Evolutionary conservation across 495 filamentous ascomycete species (phyloP).

Genomic region (Platismatia glauca): DNA sequence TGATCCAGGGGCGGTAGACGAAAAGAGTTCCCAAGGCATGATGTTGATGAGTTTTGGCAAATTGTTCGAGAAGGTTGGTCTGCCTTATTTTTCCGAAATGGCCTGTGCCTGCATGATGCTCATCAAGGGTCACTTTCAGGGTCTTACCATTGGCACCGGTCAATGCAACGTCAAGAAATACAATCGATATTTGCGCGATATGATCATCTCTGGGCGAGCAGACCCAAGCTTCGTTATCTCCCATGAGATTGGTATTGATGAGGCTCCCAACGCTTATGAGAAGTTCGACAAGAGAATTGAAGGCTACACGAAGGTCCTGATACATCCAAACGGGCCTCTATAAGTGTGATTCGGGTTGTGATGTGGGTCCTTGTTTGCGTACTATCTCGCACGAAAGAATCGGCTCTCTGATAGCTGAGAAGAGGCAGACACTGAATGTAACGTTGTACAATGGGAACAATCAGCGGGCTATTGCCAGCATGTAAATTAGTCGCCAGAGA

Average conservation of each 20-base stretch:
- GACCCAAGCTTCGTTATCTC: constrained; percentile 51
- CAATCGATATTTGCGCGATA: constrained; percentile 47
- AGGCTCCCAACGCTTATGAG: constrained; percentile 41
- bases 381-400: neutral
- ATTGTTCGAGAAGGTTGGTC: constrained; percentile 48
- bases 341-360: neutral
- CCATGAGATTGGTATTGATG: constrained; percentile 47
- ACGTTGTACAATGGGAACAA: neutral
- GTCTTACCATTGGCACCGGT: constrained; percentile 41
- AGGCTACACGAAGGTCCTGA: constrained; percentile 41
- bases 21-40: constrained; percentile 41
- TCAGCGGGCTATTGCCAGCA: neutral
- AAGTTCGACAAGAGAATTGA: constrained; percentile 43
- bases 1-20: constrained; percentile 39
- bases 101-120: neutral
- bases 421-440: neutral
- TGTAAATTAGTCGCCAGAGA: neutral
- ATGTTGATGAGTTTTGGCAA: constrained; percentile 52
- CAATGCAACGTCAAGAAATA: constrained; percentile 55
- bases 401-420: neutral
- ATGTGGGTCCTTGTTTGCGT: neutral
- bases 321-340: constrained; percentile 15
- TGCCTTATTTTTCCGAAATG: neutral
- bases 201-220: constrained; percentile 49
- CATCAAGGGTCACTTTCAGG: constrained; percentile 24